Evolutionary conservation across 768 basidiomycete species (phyloP), one percentile per base, ranked within the genome.

Genomic region (Naganishia friedmannii): DNA sequence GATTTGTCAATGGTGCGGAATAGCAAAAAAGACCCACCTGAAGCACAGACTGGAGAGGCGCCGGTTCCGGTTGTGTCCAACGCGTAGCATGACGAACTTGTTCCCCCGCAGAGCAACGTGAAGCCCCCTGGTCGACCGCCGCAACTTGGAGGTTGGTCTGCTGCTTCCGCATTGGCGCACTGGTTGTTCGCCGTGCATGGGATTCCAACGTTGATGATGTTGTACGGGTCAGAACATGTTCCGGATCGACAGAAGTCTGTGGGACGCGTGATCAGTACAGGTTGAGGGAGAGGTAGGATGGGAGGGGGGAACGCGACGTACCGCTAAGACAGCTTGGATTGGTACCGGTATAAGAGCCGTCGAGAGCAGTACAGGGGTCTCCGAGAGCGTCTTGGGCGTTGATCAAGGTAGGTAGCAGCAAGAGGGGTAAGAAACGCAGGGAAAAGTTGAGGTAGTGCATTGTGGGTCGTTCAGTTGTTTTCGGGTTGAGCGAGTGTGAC

Each of bases 181-280:
- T 32, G 28, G 56, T 12, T 57, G 32, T 19, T 32, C 8, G 31
- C 28, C 29, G 32, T 32, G 32, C 56, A 57, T 13, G 21, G 4
- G 3, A 10, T 17, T 3, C 56, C 56, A 6, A 57, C n/a, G 32
- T 2, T 17, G 15, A 19, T 32, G 56, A 37, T 13, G 29, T 29
- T 12, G 13, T 23, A 13, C 9, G 28, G 28, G 17, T 57, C 56
- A 34, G n/a, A 19, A 21, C 56, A 57, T 5, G 28, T 8, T 12
- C 56, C 56, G 28, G 28, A 17, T 34, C 56, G 56, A 28, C 56
- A 57, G 56, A 57, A 57, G 29, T 34, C 56, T 57, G 23, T 4
- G 17, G 54, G 13, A 55, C 34, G 34, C 12, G 34, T 37, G 6
- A 37, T 37, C 34, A 37, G 34, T 37, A 37, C 12, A 12, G 4